Percentiles rank a stretch among this genome's conserved stretches.
These are phyloP conservation scores for Hordeum vulgare DNA, from an alignment of 176 grass and related monocot species.

Conservation along the genomic window MorexV3_pseudomolecules_assembly NC_058520.1:434461970-434462469, in stretches of 20 bases:
- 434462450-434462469: background rate
- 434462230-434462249: background rate
- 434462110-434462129: background rate
- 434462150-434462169: background rate
- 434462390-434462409: background rate
- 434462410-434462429: conserved; percentile 1
- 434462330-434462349: conserved; percentile 3
- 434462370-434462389: background rate
- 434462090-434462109: background rate
- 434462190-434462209: background rate
- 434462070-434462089: background rate
- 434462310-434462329: background rate
- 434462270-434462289: background rate
- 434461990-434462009: background rate
- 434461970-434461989: background rate
- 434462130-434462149: background rate
- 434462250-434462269: background rate
- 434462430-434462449: background rate
- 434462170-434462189: background rate
- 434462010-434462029: background rate
- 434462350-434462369: background rate
- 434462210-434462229: background rate
- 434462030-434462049: background rate
- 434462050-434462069: background rate
- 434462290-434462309: background rate